Evolutionary conservation across 352 stramenopile species (phyloP).

Genomic region (Thalassiosira hispida): DNA sequence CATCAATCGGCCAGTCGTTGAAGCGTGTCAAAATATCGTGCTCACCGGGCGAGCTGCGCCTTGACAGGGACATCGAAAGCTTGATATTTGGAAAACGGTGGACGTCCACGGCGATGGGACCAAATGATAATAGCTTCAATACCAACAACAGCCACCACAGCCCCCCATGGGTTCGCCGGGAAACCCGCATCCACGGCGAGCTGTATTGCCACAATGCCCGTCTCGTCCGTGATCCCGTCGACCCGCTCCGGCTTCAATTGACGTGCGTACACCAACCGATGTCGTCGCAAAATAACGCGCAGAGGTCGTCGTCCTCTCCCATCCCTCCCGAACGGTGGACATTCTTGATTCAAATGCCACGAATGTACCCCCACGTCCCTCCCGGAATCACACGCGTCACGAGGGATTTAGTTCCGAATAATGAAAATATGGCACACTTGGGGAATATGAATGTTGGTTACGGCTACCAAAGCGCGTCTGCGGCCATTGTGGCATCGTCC

Average conservation of each 20-base stretch:
- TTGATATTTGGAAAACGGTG: slow-evolving; percentile 36
- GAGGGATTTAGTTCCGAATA: slow-evolving; percentile 30
- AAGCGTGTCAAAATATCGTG: slow-evolving; percentile 59
- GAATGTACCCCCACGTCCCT: slow-evolving; percentile 75
- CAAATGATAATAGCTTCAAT: too few relatives aligned
- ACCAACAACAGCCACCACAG: too few relatives aligned
- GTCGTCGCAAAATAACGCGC: neutral
- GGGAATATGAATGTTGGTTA: slow-evolving; percentile 18
- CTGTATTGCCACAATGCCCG: slow-evolving; percentile 20
- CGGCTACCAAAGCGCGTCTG: slow-evolving; percentile 4
- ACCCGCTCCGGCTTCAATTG: slow-evolving; percentile 43
- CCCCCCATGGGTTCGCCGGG: neutral
- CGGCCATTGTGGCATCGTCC: slow-evolving; percentile 34
- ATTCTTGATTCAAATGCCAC: slow-evolving; percentile 66
- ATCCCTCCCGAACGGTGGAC: slow-evolving; percentile 38
- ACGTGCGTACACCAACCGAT: slow-evolving; percentile 26
- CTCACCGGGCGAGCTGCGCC: slow-evolving; percentile 42
- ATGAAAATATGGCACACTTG: slow-evolving; percentile 22
- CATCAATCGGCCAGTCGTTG: slow-evolving; percentile 35
- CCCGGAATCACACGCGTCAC: slow-evolving; percentile 56
- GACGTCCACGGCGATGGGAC: slow-evolving; percentile 3
- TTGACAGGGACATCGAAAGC: slow-evolving; percentile 50
- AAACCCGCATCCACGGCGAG: slow-evolving; percentile 23
- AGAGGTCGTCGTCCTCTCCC: neutral
- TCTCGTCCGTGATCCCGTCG: slow-evolving; percentile 43